phyloP scores from a whole-genome alignment of 2,329 filamentous ascomycete species.

The Aspergillus oerlinghausenensis region DNA sequence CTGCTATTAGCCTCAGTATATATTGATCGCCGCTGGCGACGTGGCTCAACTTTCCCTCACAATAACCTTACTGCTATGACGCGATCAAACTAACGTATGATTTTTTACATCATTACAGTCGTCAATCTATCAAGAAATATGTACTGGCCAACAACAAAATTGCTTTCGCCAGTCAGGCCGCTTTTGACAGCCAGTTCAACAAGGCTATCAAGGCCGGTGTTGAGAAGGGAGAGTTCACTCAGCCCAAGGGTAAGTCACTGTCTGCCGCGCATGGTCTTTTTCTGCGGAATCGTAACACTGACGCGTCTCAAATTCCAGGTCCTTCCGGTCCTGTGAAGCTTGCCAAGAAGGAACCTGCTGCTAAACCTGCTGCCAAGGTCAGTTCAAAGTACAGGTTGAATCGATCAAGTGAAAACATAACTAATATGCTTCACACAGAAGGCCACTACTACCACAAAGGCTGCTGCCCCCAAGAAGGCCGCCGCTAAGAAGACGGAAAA shows the following conservation, averaged over 20 bases:
- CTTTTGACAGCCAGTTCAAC: constrained; percentile 76
- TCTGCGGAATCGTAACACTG: constrained; percentile 15
- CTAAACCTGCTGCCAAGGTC: constrained; percentile 42
- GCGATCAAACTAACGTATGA: constrained; percentile 25
- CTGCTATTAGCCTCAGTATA: constrained; percentile 12
- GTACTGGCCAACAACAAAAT: constrained; percentile 67
- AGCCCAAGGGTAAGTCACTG: constrained; percentile 73
- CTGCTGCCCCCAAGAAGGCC: constrained; percentile 29
- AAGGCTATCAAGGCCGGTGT: constrained; percentile 76
- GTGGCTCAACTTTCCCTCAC: constrained; percentile 9
- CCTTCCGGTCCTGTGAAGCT: constrained; percentile 90
- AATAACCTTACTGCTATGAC: constrained; percentile 12
- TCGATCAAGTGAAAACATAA: background rate
- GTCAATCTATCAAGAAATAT: constrained; percentile 71
- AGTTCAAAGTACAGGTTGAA: background rate
- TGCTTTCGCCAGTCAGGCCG: constrained; percentile 48
- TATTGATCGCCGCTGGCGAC: constrained; percentile 11
- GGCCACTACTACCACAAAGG: constrained; percentile 25
- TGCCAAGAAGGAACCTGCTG: constrained; percentile 64
- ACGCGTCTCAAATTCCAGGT: constrained; percentile 47
- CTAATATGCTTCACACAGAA: constrained; percentile 39
- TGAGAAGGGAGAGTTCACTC: constrained; percentile 79
- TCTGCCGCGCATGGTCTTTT: background rate
- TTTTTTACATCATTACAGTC: constrained; percentile 43
- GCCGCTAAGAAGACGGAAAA: constrained; percentile 48